Conservation (phyloP, 2,329 filamentous ascomycete species). For the Colletotrichum ledebouriae region DNA sequence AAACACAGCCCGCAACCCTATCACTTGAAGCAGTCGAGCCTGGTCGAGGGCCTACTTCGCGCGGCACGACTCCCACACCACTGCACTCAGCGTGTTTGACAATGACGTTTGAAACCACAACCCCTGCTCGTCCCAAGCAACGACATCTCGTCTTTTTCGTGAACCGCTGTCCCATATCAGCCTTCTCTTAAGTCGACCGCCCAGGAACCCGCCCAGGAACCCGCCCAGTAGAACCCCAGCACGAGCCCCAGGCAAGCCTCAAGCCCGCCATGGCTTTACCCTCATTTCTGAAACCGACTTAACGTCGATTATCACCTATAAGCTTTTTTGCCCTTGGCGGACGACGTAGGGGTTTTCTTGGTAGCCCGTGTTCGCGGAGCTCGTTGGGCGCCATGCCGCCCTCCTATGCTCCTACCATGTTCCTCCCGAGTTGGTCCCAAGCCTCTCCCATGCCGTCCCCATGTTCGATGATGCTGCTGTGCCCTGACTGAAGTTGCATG, state of each 20-base stretch:
- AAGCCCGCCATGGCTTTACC: constrained; percentile 27
- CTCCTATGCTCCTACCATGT: constrained; percentile 17
- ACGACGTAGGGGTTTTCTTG: constrained; percentile 31
- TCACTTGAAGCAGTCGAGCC: constrained; percentile 22
- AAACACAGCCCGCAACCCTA: constrained; percentile 33
- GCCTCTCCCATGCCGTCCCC: constrained; percentile 6
- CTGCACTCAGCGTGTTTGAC: constrained; percentile 41
- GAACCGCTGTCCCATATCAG: constrained; percentile 36
- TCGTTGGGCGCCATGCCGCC: constrained; percentile 18
- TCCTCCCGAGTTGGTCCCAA: background rate
- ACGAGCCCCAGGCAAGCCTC: constrained; percentile 23
- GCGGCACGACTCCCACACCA: constrained; percentile 42
- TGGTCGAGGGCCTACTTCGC: constrained; percentile 31
- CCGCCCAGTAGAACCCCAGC: constrained; percentile 4
- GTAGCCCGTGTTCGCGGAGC: constrained; percentile 21
- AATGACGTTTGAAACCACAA: constrained; percentile 42
- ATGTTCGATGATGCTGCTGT: constrained; percentile 35
- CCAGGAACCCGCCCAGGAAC: constrained; percentile 27
- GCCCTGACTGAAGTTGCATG: constrained; percentile 27
- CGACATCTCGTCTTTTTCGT: constrained; percentile 35
- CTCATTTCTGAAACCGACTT: constrained; percentile 41
- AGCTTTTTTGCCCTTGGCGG: constrained; percentile 42
- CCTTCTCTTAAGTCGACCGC: constrained; percentile 26
- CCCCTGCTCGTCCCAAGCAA: constrained; percentile 32
- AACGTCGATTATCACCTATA: constrained; percentile 40